Conservation (phyloP, 176 grass and related monocot species). For the Calamus simplicifolius region DNA sequence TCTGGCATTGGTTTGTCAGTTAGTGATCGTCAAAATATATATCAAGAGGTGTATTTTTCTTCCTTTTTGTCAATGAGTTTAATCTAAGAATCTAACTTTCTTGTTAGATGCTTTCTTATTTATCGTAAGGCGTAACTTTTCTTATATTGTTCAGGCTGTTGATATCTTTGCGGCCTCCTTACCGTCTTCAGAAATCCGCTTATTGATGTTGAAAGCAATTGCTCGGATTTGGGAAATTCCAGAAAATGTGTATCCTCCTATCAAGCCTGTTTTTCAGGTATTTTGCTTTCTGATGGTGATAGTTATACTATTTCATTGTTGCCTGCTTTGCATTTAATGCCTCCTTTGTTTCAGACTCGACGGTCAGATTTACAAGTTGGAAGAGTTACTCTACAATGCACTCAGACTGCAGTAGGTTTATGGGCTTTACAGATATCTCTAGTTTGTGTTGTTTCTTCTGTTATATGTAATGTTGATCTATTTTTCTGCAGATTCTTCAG, state of each 20-base stretch:
- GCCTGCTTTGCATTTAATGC: conserved; percentile 1
- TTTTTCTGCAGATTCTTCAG: conserved; percentile 36
- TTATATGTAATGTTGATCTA: conserved; percentile 6
- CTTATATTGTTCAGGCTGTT: conserved; percentile 41
- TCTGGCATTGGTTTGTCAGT: conserved; percentile 36
- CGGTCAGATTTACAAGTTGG: conserved; percentile 62
- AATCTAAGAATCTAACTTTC: no score
- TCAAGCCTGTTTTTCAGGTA: conserved; percentile 69
- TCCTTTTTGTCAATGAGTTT: conserved; percentile 2
- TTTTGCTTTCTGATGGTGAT: conserved; percentile 2
- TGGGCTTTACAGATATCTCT: conserved; percentile 8
- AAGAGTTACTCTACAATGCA: conserved; percentile 56
- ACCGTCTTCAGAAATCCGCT: conserved; percentile 46
- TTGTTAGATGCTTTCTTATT: no score
- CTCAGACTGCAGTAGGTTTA: conserved; percentile 32
- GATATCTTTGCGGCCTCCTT: conserved; percentile 74
- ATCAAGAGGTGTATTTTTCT: conserved; percentile 50
- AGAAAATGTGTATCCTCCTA: conserved; percentile 28
- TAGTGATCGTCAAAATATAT: conserved; percentile 48
- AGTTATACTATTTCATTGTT: neutral
- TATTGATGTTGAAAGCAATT: conserved; percentile 62
- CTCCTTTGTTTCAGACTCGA: conserved; percentile 30
- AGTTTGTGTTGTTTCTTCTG: neutral
- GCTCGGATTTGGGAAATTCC: conserved; percentile 39
- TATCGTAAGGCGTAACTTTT: conserved; percentile 7